Conservation (phyloP, 345 rosid genomes). For the Eucalyptus polybractea region DNA sequence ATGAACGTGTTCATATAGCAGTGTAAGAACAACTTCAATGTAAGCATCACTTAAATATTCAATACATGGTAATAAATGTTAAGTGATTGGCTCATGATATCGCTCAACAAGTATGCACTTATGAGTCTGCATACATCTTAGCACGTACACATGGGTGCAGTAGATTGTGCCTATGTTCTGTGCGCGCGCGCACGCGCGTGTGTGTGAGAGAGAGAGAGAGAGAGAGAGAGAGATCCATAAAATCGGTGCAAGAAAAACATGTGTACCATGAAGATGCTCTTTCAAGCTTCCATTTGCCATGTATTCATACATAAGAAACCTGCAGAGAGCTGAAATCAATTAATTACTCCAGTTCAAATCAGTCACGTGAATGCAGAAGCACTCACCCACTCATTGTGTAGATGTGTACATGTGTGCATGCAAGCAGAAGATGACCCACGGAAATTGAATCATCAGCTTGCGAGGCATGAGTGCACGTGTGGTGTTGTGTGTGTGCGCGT, state of each 20-base stretch:
- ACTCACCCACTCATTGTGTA: background rate
- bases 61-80: background rate
- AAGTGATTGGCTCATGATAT: background rate
- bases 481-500: background rate
- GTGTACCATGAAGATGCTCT: conserved; percentile 83
- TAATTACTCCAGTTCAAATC: background rate
- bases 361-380: background rate
- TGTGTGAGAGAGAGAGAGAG: background rate
- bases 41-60: background rate
- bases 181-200: background rate
- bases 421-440: background rate
- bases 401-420: background rate
- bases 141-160: background rate
- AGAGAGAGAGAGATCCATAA: background rate
- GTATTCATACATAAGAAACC: conserved; percentile 84
- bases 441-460: background rate
- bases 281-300: conserved; percentile 89
- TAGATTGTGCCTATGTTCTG: background rate
- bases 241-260: background rate
- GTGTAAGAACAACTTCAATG: background rate
- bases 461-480: background rate
- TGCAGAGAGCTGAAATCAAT: conserved; percentile 8
- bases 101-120: background rate
- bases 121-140: background rate
- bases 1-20: background rate